These are phyloP conservation scores for Liquidambar formosana DNA, from an alignment of 164 flowering plant genomes.

Conservation along the genomic window DNA sequence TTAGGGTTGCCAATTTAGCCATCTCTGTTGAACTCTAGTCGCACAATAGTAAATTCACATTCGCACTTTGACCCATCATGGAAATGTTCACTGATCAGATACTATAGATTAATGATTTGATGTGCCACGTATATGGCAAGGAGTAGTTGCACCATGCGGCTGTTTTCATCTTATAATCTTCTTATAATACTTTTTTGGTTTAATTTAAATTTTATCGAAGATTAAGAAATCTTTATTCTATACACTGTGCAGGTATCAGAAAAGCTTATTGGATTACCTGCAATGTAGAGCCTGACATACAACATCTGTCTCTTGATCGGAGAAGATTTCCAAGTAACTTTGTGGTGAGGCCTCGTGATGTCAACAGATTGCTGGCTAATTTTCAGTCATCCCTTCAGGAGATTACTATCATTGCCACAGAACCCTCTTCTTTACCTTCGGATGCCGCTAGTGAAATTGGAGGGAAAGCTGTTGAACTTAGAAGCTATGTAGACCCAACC, in stretches of 20 bases:
- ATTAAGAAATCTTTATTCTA: neutral
- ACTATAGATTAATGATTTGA: neutral
- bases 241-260: constrained; percentile 58
- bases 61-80: neutral
- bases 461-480: constrained; percentile 94
- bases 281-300: constrained; percentile 91
- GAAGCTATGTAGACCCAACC: constrained; percentile 91
- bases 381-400: constrained; percentile 96
- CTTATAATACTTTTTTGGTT: neutral
- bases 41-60: neutral
- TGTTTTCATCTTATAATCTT: neutral
- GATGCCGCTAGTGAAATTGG: constrained; percentile 75
- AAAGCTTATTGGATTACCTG: constrained; percentile 92
- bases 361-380: constrained; percentile 80
- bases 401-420: constrained; percentile 92
- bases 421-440: constrained; percentile 56
- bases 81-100: neutral
- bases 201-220: no score
- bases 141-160: neutral
- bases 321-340: constrained; percentile 71
- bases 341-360: constrained; percentile 87
- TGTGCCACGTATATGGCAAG: neutral
- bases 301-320: constrained; percentile 86
- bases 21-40: neutral
- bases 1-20: neutral